These are phyloP conservation scores for Chrysoporthe deuterocubensis DNA, from an alignment of 2,329 filamentous ascomycete genomes.

Conservation along the genomic window DNA sequence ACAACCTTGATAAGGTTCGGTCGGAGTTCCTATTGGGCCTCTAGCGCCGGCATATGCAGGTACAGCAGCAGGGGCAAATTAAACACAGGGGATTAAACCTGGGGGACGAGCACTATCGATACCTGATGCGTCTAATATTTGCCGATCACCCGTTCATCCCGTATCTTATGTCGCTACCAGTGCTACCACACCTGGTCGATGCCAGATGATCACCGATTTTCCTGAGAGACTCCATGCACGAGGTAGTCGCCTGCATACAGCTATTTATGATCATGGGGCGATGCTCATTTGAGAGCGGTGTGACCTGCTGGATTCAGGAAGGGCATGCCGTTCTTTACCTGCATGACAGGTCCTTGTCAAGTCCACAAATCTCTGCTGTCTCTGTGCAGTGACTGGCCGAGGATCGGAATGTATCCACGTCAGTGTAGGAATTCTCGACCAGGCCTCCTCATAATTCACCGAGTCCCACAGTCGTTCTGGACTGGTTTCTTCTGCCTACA, in stretches of 20 bases:
- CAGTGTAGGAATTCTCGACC: background rate
- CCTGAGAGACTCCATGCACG: background rate
- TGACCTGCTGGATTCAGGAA: constrained; percentile 14
- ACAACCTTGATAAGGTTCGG: constrained; percentile 9
- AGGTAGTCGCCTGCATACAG: background rate
- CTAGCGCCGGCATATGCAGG: constrained; percentile 17
- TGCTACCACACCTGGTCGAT: background rate
- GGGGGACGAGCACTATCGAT: constrained; percentile 4
- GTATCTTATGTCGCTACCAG: background rate
- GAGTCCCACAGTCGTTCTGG: background rate
- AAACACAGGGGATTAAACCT: constrained; percentile 2
- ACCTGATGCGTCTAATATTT: background rate
- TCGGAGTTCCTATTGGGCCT: constrained; percentile 6
- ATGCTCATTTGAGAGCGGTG: constrained; percentile 6
- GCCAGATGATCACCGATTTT: background rate
- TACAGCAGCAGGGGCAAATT: constrained; percentile 12
- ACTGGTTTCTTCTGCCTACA: too few species aligned
- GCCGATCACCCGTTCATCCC: constrained; percentile 13
- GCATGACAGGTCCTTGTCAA: background rate
- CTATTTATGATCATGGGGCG: background rate
- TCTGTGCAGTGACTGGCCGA: background rate
- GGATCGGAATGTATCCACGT: background rate
- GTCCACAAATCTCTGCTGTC: background rate
- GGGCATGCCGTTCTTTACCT: background rate
- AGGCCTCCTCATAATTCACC: background rate